phyloP scores from a whole-genome alignment of 306 rosid species.

The Mimosa bimucronata region DNA sequence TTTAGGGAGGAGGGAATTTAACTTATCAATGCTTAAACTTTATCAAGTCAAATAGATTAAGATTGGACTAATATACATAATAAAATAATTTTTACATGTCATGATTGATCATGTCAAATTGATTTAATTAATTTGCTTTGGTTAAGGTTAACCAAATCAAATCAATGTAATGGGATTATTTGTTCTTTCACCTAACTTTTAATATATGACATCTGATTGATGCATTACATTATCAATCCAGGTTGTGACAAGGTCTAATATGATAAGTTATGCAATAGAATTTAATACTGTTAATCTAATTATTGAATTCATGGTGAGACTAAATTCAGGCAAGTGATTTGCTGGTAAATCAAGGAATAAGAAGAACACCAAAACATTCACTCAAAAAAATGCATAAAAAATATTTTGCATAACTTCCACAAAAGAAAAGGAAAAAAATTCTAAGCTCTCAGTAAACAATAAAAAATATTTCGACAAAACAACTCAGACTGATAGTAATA shows the following conservation, averaged over 20 bases:
- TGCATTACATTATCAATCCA: not conserved
- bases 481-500: not conserved
- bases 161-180: not conserved
- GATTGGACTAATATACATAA: not conserved
- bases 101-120: not conserved
- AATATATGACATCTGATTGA: not conserved
- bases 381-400: too few relatives aligned
- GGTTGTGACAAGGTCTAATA: not conserved
- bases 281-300: too few relatives aligned
- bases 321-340: not conserved
- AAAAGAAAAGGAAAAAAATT: not conserved
- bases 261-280: too few relatives aligned
- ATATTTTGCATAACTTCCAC: not conserved
- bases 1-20: too few relatives aligned
- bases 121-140: not conserved
- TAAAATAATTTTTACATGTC: not conserved
- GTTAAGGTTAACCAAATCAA: not conserved
- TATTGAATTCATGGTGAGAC: too few relatives aligned
- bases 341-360: too few relatives aligned
- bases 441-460: not conserved
- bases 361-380: not conserved
- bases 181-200: not conserved
- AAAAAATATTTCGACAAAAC: not conserved
- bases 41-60: not conserved
- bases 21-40: too few relatives aligned